Evolutionary conservation across 306 rosid species (phyloP).

Genomic region (Rosa chinensis): DNA sequence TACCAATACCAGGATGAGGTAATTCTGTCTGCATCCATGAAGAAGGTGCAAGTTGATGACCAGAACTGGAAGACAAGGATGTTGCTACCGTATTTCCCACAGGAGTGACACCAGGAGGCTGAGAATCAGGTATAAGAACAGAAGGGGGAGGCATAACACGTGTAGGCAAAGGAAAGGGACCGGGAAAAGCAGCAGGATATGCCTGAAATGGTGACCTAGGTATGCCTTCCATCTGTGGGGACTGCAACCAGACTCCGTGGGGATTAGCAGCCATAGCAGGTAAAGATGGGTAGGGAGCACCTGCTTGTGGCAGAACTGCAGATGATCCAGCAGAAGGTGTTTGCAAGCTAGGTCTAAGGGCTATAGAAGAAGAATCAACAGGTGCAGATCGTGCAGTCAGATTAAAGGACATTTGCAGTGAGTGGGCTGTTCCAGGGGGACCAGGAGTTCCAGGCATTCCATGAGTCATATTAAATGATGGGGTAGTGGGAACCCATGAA

Average conservation of each 20-base stretch:
- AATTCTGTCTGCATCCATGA: conserved; percentile 48
- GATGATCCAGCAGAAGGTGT: conserved; percentile 35
- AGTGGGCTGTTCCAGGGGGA: conserved; percentile 64
- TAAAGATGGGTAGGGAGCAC: conserved; percentile 54
- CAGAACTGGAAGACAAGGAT: conserved; percentile 33
- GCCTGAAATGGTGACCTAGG: conserved; percentile 63
- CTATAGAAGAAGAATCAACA: conserved; percentile 46
- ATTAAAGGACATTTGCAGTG: conserved; percentile 42
- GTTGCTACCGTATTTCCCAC: conserved; percentile 37
- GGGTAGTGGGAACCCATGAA: conserved; percentile 52
- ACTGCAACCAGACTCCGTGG: conserved; percentile 79
- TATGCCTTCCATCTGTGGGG: conserved; percentile 66
- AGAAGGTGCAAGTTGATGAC: conserved; percentile 43
- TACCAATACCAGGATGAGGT: conserved; percentile 54
- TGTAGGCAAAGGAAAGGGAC: conserved; percentile 66
- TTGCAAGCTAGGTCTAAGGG: conserved; percentile 56
- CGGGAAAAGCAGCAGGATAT: conserved; percentile 66
- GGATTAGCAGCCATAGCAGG: conserved; percentile 61
- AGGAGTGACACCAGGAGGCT: conserved; percentile 91
- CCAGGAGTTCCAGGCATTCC: conserved; percentile 58
- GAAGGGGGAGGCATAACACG: conserved; percentile 64
- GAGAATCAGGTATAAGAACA: conserved; percentile 77
- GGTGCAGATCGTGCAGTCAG: conserved; percentile 30
- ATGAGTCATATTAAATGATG: conserved; percentile 41
- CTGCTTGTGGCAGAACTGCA: conserved; percentile 43